Conservation (phyloP, 192 early-diverging fungal genomes). For the Podila epigama region DNA sequence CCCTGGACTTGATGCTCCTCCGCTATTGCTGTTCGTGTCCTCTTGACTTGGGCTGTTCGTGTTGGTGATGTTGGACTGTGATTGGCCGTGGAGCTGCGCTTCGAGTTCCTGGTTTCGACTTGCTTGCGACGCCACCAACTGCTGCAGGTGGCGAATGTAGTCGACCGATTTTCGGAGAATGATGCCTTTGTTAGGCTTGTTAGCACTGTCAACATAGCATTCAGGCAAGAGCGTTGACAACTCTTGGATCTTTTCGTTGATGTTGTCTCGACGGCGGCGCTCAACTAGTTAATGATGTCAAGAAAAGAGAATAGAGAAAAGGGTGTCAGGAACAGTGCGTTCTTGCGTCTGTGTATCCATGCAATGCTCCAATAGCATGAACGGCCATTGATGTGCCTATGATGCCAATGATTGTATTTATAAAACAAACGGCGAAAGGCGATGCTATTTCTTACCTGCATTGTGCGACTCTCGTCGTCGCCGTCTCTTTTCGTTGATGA, state of each 20-base stretch:
- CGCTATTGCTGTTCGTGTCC: not conserved
- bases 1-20: slow-evolving; percentile 9
- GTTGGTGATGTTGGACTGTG: too few species aligned
- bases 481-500: slow-evolving; percentile 81
- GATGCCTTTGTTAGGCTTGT: slow-evolving; percentile 96
- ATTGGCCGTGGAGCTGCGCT: slow-evolving; percentile 40
- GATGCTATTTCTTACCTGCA: slow-evolving; percentile 57
- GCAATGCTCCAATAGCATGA: not conserved
- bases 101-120: slow-evolving; percentile 80
- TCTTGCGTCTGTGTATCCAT: not conserved
- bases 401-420: not conserved
- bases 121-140: slow-evolving; percentile 67
- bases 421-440: not conserved
- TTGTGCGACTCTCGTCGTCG: slow-evolving; percentile 97
- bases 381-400: too few species aligned
- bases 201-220: slow-evolving; percentile 71
- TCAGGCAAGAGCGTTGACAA: slow-evolving; percentile 87
- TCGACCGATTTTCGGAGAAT: slow-evolving; percentile 94
- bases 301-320: not conserved
- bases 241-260: slow-evolving; percentile 98
- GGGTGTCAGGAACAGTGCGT: too few species aligned
- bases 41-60: not conserved
- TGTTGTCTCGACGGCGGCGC: slow-evolving; percentile 93
- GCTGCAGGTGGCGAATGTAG: slow-evolving; percentile 85
- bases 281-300: slow-evolving; percentile 67